Conservation (phyloP, 257 asterid species). For the Nicotiana benthamiana region DNA sequence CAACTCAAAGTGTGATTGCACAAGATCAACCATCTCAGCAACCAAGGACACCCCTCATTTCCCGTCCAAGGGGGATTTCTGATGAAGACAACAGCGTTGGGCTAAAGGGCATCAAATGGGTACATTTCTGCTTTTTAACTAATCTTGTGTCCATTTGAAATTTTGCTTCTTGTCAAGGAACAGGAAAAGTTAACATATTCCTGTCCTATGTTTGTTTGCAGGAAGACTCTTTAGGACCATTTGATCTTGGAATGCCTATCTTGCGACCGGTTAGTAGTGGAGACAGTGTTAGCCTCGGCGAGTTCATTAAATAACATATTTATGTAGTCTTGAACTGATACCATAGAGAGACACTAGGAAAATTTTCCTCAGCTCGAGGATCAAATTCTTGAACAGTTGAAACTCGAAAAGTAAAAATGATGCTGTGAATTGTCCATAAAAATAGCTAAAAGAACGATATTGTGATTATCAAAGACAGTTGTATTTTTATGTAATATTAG, state of each 20-base stretch:
- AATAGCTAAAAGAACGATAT: not conserved
- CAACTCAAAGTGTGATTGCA: constrained; percentile 15
- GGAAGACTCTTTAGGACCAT: constrained; percentile 31
- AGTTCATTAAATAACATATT: constrained; percentile 10
- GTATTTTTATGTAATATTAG: not conserved
- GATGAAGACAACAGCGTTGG: constrained; percentile 32
- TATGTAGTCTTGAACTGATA: not conserved
- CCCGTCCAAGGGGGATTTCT: constrained; percentile 17
- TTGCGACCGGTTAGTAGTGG: constrained; percentile 12
- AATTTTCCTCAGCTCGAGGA: not conserved
- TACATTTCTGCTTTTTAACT: constrained; percentile 12
- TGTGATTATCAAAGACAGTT: not conserved
- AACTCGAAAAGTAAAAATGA: not conserved
- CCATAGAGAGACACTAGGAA: not conserved
- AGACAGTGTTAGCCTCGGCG: constrained; percentile 17
- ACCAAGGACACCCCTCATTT: constrained; percentile 16
- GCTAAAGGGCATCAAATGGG: constrained; percentile 31
- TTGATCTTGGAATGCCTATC: constrained; percentile 18
- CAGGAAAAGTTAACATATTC: not conserved
- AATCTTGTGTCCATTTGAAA: not conserved
- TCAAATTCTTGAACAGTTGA: not conserved
- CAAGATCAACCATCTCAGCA: constrained; percentile 30
- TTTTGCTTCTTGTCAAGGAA: not conserved
- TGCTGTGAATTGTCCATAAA: constrained; percentile 4
- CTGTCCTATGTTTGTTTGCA: constrained; percentile 13